Base-by-base conservation (phyloP, 163 green algal species). In the Chlorella variabilis region DNA sequence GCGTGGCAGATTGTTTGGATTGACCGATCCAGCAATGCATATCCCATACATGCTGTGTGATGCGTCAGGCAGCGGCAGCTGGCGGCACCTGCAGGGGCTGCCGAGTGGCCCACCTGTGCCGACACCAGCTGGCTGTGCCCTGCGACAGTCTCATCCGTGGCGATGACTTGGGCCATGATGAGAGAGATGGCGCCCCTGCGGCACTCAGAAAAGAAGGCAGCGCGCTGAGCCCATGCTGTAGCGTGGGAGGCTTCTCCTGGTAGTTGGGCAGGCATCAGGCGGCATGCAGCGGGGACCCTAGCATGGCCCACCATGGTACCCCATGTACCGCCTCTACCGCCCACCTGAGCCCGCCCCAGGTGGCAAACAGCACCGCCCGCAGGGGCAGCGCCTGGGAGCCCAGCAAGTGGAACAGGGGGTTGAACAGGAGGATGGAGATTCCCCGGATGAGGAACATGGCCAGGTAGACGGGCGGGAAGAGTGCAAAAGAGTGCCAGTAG, bases 131-230 rank as follows among this genome's bases (percentile, higher is more conserved):
- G 29, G 27, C n/a, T 29, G 1, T 59, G 27, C 0, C 4, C 5
- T 1, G 58, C 66, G 5, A 83, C 15, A 2, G 0, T 20, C 23
- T 83, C 77, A 29, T 83, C 77, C 1, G 77, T 83, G 2, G 70
- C 51, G 1, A 83, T 25, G 67, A 84, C 13, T 84, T 83, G 77
- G 25, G 29, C 91, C 78, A 98, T 90, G 68, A 98, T 98, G 42
- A 98, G 87, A 2, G 88, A 94, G 21, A 98, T 80, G 54, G 73
- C 73, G 3, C 73, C 73, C 73, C 71, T 77, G 70, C 48, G 4
- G 38, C 83, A 70, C 7, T 25, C 62, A 48, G 33, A 20, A 48
- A 9, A 73, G 38, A 41, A 58, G 38, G n/a, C n/a, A n/a, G n/a
- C n/a, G n/a, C n/a, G n/a, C n/a, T n/a, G n/a, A n/a, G n/a, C n/a